Evolutionary conservation across 306 rosid species (phyloP).

Genomic region (Fragaria ananassa): DNA sequence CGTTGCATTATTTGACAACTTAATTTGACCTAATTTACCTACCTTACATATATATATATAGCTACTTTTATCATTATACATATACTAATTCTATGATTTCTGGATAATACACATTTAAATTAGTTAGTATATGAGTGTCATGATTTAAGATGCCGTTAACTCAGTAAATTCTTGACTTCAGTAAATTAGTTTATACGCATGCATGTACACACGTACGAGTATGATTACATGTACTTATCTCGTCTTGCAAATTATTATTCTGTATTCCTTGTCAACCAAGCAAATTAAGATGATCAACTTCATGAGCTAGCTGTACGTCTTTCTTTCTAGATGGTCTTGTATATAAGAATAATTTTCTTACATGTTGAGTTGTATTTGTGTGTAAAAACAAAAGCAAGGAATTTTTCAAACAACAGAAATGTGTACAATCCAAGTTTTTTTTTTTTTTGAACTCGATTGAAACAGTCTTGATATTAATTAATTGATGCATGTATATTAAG

Average conservation of each 20-base stretch:
- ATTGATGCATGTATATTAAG: background rate
- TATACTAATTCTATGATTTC: background rate
- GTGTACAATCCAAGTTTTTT: background rate
- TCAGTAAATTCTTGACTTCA: background rate
- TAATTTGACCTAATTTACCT: background rate
- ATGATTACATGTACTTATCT: background rate
- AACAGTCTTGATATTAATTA: background rate
- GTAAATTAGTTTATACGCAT: background rate
- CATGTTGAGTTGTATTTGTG: background rate
- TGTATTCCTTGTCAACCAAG: background rate
- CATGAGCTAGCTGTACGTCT: background rate
- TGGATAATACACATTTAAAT: background rate
- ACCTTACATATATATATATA: background rate
- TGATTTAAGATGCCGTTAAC: background rate
- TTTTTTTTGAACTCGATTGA: background rate
- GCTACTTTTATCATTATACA: background rate
- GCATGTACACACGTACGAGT: background rate
- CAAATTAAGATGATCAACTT: background rate
- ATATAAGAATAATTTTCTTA: background rate
- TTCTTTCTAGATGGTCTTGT: conserved; percentile 19
- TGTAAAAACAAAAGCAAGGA: background rate
- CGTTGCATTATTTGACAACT: conserved; percentile 2
- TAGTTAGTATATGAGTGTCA: background rate
- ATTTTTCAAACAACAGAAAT: background rate
- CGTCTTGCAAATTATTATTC: background rate